Conservation (phyloP, 1,284 basidiomycete genomes). For the Xanthoconium separans region DNA sequence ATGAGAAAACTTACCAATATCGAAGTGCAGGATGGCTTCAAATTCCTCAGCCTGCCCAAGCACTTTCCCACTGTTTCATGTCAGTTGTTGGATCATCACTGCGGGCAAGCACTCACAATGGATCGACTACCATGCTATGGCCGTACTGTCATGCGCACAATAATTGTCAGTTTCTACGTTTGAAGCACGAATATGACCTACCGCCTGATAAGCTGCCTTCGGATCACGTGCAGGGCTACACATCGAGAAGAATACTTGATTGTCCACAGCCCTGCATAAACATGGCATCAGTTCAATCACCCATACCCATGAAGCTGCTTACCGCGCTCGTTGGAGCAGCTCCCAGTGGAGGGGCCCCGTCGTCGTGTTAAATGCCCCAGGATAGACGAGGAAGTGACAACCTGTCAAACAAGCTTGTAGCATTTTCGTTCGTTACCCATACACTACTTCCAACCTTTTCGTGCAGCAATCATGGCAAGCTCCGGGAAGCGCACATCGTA, state of each 20-base stretch:
- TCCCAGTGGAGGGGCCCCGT: constrained; percentile 98
- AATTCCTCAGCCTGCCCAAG: constrained; percentile 76
- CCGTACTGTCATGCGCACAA: constrained; percentile 67
- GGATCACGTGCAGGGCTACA: constrained; percentile 93
- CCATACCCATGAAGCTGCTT: constrained; percentile 24
- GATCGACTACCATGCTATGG: constrained; percentile 87
- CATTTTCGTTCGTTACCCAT: not conserved
- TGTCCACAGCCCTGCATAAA: constrained; percentile 80
- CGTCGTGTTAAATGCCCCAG: constrained; percentile 86
- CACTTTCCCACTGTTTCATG: constrained; percentile 66
- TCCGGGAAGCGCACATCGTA: constrained; percentile 96
- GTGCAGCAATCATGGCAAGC: constrained; percentile 87
- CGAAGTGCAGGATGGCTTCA: constrained; percentile 79
- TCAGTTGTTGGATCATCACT: constrained; percentile 6
- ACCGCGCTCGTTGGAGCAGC: constrained; percentile 85
- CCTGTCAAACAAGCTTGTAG: constrained; percentile 45
- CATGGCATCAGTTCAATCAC: constrained; percentile 9
- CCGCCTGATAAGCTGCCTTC: constrained; percentile 82
- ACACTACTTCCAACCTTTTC: constrained; percentile 57
- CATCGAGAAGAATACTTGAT: constrained; percentile 94
- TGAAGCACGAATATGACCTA: constrained; percentile 39
- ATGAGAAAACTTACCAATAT: constrained; percentile 66
- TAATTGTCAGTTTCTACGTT: not conserved
- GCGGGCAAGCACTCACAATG: constrained; percentile 57
- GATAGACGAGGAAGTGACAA: constrained; percentile 89